Evolutionary conservation across 2,329 filamentous ascomycete genomes (phyloP).

Genomic region (Clonostachys solani): DNA sequence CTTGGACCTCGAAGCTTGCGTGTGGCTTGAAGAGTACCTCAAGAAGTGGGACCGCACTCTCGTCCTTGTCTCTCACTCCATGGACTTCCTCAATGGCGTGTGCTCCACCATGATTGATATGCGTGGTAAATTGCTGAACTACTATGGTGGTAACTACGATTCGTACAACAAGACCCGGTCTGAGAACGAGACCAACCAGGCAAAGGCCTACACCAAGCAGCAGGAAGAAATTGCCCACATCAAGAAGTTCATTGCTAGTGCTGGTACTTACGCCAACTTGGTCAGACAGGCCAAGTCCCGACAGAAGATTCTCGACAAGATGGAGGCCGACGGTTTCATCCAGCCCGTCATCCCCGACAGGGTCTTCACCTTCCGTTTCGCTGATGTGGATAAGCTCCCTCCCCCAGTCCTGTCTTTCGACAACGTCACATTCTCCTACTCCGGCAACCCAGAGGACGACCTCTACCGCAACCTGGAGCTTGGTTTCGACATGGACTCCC

Average conservation of each 20-base stretch:
- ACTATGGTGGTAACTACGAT: conserved; percentile 99
- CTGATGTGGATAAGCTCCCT: conserved; percentile 98
- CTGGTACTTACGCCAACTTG: conserved; percentile 99
- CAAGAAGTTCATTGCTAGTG: conserved; percentile 99
- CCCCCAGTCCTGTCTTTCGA: conserved; percentile 96
- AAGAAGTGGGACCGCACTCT: conserved; percentile 99
- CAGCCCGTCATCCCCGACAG: conserved; percentile 81
- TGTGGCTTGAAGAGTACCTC: conserved; percentile 99
- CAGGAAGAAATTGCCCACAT: conserved; percentile 99
- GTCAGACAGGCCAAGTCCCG: conserved; percentile 98
- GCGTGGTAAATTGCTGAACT: conserved; percentile 81
- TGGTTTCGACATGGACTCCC: conserved; percentile 99
- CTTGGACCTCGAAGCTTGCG: conserved; percentile 98
- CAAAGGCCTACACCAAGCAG: conserved; percentile 98
- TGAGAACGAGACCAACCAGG: conserved; percentile 96
- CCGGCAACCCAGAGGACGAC: conserved; percentile 82
- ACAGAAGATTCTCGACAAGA: conserved; percentile 99
- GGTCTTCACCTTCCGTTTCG: conserved; percentile 97
- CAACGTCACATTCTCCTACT: conserved; percentile 97
- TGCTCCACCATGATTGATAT: conserved; percentile 99
- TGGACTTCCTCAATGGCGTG: conserved; percentile 99
- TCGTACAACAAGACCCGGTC: conserved; percentile 90
- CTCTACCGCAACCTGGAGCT: conserved; percentile 96
- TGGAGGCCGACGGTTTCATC: conserved; percentile 99
- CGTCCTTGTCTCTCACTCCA: conserved; percentile 92